Percentiles rank a stretch among this genome's conserved stretches.
These are phyloP conservation scores for Calonectria fujianensis DNA, from an alignment of 2,329 filamentous ascomycete species.

Conservation along the genomic window DNA sequence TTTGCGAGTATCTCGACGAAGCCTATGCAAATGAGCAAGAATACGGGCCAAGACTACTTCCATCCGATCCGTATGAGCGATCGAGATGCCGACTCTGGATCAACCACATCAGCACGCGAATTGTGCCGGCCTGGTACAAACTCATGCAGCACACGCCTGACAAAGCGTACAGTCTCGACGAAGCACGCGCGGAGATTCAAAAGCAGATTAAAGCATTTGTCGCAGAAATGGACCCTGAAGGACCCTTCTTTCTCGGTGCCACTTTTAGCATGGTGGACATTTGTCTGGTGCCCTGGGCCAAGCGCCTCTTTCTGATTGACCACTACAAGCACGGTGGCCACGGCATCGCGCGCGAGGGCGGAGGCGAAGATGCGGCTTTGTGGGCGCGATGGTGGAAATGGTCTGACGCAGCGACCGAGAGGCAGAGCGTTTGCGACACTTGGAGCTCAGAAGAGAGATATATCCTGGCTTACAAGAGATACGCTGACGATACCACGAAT, in stretches of 20 bases:
- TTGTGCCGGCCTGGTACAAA: constrained; percentile 82
- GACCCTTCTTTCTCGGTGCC: constrained; percentile 80
- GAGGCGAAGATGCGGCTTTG: constrained; percentile 73
- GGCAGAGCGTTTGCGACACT: constrained; percentile 80
- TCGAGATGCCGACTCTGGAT: constrained; percentile 83
- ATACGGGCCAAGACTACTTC: constrained; percentile 72
- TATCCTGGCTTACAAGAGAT: constrained; percentile 79
- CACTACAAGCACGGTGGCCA: constrained; percentile 79
- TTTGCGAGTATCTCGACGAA: constrained; percentile 86
- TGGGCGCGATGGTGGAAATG: constrained; percentile 82
- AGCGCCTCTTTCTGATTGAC: constrained; percentile 83
- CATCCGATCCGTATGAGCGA: constrained; percentile 76
- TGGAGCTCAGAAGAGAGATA: constrained; percentile 81
- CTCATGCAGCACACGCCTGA: constrained; percentile 73
- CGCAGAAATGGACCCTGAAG: constrained; percentile 73
- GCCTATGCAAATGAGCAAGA: constrained; percentile 71
- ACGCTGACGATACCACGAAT: constrained; percentile 79
- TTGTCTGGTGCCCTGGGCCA: constrained; percentile 83
- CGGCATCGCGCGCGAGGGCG: constrained; percentile 69
- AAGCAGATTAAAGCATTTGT: constrained; percentile 76
- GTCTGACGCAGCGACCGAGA: constrained; percentile 74
- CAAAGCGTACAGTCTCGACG: constrained; percentile 69
- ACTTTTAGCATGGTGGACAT: constrained; percentile 82
- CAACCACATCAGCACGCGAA: constrained; percentile 80
- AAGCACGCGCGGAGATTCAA: constrained; percentile 76